Base-by-base conservation (phyloP, 768 basidiomycete genomes). In the Megacollybia marginata region DNA sequence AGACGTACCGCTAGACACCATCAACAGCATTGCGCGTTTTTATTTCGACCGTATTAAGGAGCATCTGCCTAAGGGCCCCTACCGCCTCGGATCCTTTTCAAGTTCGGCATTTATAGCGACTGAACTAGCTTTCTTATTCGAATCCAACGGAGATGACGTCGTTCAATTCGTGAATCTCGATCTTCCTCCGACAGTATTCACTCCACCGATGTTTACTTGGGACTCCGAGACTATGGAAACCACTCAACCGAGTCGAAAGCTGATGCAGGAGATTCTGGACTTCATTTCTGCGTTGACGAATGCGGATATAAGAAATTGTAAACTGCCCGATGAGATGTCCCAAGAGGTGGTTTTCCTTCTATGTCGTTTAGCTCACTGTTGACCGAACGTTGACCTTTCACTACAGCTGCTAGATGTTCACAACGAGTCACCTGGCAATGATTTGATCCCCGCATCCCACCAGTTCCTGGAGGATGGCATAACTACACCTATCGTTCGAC, bases 31-130 rank as follows among this genome's bases (percentile, higher is more conserved):
- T 18, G 48, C 47, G 19, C 48, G 12, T 33, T 54, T 47, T 13
- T 57, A 50, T 48, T 35, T 43, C 10, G 8, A 44, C 5, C 33
- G 48, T 23, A 54, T 54, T 8, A 48, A 50, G 32, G 46, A 9
- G 6, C 52, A 48, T 36, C 7, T 47, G 7, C 55, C 55, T 9
- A 32, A 36, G 3, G 55, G 55, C 2, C 55, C 55, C 4, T 56
- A 56, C 40, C 44, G 48, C 1, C 10, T 56, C 36, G 53, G 49
- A 19, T 49, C 45, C 0, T 56, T 23, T 36, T 51, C 33, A 9
- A 48, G 19, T 15, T 48, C 53, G 12, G 15, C n/a, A 4, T 20
- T 56, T 10, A 19, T 28, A 32, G 35, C 23, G 2, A 44, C 54
- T 20, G 42, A 47, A 15, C 16, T 56, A 31, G 32, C 43, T 4